phyloP scores from a whole-genome alignment of 768 basidiomycete genomes.

The Gelatoporia subvermispora region DNA sequence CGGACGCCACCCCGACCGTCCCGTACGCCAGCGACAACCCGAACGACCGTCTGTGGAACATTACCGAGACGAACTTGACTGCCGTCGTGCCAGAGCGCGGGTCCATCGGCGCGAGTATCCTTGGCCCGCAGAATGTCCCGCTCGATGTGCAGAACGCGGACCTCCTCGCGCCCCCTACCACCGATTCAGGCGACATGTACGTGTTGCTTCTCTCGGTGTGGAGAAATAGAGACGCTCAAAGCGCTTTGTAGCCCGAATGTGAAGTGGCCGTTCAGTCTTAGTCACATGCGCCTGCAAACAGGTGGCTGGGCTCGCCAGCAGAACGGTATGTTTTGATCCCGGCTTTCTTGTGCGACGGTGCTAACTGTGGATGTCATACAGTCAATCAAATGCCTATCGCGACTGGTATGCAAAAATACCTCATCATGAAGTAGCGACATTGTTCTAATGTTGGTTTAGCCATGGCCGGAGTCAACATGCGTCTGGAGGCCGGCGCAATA shows the following conservation, averaged over 20 bases:
- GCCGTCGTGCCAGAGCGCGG: constrained; percentile 26
- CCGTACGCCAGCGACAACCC: constrained; percentile 20
- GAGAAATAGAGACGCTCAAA: not conserved
- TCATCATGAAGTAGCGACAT: not conserved
- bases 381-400: constrained; percentile 48
- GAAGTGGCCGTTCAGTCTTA: constrained; percentile 55
- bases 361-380: constrained; percentile 13
- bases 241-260: constrained; percentile 33
- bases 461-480: constrained; percentile 29
- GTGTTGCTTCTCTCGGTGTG: constrained; percentile 5
- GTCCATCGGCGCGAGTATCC: constrained; percentile 37
- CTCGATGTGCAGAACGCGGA: constrained; percentile 54
- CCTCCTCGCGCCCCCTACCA: constrained; percentile 52
- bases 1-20: constrained; percentile 19
- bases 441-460: constrained; percentile 3
- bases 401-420: constrained; percentile 24
- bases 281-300: constrained; percentile 50
- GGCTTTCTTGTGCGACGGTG: not conserved
- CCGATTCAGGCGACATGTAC: constrained; percentile 52
- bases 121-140: constrained; percentile 54
- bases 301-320: constrained; percentile 61
- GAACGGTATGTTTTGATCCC: constrained; percentile 32
- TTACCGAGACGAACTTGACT: not conserved
- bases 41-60: constrained; percentile 12
- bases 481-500: constrained; percentile 26